Conservation (phyloP, 2,329 filamentous ascomycete genomes). For the Fusarium algeriense region DNA sequence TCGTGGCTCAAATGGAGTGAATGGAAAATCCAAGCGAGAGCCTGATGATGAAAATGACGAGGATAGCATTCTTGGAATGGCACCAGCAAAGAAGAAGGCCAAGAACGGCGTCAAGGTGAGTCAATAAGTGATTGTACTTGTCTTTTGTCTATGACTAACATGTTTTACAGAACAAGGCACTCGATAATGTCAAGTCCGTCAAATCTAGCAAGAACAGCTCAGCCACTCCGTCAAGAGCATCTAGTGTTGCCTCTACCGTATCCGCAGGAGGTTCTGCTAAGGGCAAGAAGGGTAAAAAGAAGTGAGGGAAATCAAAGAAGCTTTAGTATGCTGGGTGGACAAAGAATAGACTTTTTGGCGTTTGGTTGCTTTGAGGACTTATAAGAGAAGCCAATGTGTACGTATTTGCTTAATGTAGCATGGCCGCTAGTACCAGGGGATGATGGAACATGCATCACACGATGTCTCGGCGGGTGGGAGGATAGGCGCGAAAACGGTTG, state of each 20-base stretch:
- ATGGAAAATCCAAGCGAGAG: conserved; percentile 80
- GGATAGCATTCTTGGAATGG: conserved; percentile 81
- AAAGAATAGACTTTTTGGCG: conserved; percentile 43
- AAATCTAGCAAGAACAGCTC: conserved; percentile 85
- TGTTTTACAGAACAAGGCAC: conserved; percentile 82
- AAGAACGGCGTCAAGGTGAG: conserved; percentile 88
- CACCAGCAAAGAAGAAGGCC: conserved; percentile 93
- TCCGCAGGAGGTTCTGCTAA: conserved; percentile 69
- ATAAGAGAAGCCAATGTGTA: conserved; percentile 32
- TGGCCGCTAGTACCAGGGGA: conserved; percentile 23
- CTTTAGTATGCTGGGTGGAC: conserved; percentile 23
- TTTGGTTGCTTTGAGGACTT: conserved; percentile 43
- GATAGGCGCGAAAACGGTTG: conserved; percentile 22
- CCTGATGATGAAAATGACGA: conserved; percentile 86
- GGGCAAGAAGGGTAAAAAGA: conserved; percentile 55
- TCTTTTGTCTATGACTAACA: conserved; percentile 30
- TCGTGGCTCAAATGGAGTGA: conserved; percentile 68
- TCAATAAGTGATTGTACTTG: background rate
- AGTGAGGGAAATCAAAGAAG: conserved; percentile 35
- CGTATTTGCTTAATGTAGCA: conserved; percentile 32
- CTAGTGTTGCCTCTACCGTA: conserved; percentile 83
- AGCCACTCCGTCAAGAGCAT: conserved; percentile 83
- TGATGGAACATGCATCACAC: conserved; percentile 30
- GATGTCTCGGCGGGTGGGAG: conserved; percentile 25
- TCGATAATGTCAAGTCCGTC: conserved; percentile 88